Evolutionary conservation across 352 stramenopile species (phyloP), one percentile per base, ranked within the genome.

Genomic region (Phytophthora tentaculata): DNA sequence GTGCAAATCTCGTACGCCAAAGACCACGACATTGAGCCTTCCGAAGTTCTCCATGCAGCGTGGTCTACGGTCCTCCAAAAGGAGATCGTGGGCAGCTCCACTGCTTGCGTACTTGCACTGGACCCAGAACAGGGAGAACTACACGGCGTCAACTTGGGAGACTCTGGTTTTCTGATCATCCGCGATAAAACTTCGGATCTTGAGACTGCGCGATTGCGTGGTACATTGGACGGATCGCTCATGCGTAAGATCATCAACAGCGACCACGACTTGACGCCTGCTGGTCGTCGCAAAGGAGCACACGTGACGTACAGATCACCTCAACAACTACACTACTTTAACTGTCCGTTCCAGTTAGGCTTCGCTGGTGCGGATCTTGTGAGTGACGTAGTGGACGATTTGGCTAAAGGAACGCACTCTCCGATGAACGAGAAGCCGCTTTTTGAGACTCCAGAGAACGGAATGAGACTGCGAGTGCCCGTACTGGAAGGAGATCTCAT

Each of bases 271-370:
- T 57, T 91, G 19, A 92, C 84, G 32, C 83, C 84, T 19, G 82
- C 84, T 9, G 84, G 84, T 16, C 82, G 86, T 37, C 83, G 86
- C 59, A 94, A 92, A 56, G 86, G 86, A 35, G 86, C 86, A 2
- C 86, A 94, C 48, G 81, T 94, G 22, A 88, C 90, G 24, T 99
- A 99, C 77, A 91, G 98, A 13, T 98, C 91, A 13, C 94, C 97
- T 50, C 96, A 99, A 73, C 97, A 99, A 69, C 81, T 99, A 10
- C 89, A 96, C 57, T 98, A 96, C 47, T 99, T 99, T 80, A 99
- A 99, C 71, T 97, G 98, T 52, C 97, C 97, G 6, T 99, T 97
- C 80, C 97, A 99, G 67, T 50, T 91, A 23, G 83, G 83, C 6
- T 91, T 86, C 66, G 80, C 80, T 13, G 75, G 77, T 29, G 61